phyloP scores from a whole-genome alignment of 78 protist species.

The Dictyostelium purpureum region DNA sequence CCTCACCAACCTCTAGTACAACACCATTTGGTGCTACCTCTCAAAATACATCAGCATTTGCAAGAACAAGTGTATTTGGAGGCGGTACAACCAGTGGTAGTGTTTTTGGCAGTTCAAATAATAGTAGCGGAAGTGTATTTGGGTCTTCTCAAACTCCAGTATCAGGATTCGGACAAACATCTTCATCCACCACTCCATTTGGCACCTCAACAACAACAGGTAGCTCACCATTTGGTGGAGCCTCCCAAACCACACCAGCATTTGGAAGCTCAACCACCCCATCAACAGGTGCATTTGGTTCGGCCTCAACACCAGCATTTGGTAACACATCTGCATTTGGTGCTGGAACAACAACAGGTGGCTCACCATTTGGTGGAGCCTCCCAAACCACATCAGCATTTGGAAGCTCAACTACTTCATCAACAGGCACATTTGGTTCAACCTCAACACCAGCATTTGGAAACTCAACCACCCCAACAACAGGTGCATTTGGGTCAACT shows the following conservation, averaged over 20 bases:
- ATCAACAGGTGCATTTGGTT: not conserved
- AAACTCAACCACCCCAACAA: not conserved
- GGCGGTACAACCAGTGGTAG: not conserved
- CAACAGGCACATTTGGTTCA: constrained; percentile 23
- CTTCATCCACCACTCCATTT: not conserved
- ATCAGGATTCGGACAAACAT: not conserved
- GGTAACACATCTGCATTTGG: constrained; percentile 15
- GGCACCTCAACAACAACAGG: not conserved
- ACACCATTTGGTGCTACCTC: constrained; percentile 5
- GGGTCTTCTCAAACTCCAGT: not conserved
- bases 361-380: constrained; percentile 2
- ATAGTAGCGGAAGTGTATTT: not conserved
- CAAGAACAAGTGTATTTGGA: not conserved
- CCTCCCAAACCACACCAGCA: not conserved
- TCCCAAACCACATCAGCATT: not conserved
- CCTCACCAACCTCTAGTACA: not conserved
- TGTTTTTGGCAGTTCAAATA: not conserved
- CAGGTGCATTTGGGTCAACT: constrained; percentile 25
- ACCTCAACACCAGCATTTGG: not conserved
- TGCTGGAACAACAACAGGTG: not conserved
- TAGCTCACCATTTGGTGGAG: not conserved
- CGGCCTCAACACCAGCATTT: not conserved
- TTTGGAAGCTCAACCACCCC: not conserved
- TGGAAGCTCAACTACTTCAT: not conserved
- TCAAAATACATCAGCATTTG: constrained; percentile 8